These are phyloP conservation scores for Senna siamea DNA, from an alignment of 306 rosid species.

Conservation along the genomic window DNA sequence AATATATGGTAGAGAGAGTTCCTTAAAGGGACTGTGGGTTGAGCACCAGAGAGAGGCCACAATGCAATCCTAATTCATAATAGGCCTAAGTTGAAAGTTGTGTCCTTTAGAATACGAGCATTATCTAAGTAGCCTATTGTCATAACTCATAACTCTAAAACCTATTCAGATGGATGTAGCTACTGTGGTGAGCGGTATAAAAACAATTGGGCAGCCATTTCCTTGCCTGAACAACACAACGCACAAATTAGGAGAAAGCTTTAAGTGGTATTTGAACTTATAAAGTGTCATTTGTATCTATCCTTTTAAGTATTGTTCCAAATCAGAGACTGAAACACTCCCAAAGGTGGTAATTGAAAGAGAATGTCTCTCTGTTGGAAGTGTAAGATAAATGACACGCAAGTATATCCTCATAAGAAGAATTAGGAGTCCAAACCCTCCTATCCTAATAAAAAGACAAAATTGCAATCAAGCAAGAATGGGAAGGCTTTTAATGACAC, in stretches of 20 bases:
- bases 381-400: not conserved
- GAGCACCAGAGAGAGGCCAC: constrained; percentile 7
- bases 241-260: not conserved
- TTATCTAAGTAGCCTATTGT: not conserved
- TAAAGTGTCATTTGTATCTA: not conserved
- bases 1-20: not conserved
- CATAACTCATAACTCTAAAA: constrained; percentile 1
- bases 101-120: not conserved
- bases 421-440: not conserved
- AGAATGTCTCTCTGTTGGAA: not conserved
- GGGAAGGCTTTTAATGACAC: not conserved
- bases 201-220: constrained; percentile 10
- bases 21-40: not conserved
- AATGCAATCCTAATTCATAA: not conserved
- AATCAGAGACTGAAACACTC: not conserved
- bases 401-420: not conserved
- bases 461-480: not conserved
- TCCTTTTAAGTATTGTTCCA: not conserved
- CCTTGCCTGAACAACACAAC: not conserved
- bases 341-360: not conserved
- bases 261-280: not conserved
- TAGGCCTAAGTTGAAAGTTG: constrained; percentile 4
- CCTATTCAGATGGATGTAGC: too few relatives aligned
- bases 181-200: constrained; percentile 5
- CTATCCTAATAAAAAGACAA: not conserved